A percentile compares a stretch with the other conserved stretches of the same genome.
Conservation (phyloP, 2,329 filamentous ascomycete genomes). For the Aspergillus calidoustus region DNA sequence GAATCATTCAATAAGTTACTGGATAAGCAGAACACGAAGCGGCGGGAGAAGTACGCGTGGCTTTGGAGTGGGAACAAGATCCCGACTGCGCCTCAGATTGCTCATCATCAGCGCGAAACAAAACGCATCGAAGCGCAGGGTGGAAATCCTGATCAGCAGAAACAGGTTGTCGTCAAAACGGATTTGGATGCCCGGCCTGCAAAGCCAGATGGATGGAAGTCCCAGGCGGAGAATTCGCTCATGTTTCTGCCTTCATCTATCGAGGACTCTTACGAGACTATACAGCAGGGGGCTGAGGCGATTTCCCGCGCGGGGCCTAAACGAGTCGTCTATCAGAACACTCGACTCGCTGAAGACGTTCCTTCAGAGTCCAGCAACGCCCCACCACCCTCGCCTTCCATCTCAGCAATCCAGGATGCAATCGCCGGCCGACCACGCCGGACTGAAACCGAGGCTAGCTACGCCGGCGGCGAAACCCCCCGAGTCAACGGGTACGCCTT, state of each 20-base stretch:
- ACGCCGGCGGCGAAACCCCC: constrained; percentile 76
- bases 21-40: constrained; percentile 86
- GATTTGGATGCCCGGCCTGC: constrained; percentile 73
- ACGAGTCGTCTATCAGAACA: constrained; percentile 80
- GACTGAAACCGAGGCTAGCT: constrained; percentile 61
- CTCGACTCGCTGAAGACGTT: constrained; percentile 66
- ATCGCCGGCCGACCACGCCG: constrained; percentile 73
- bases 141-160: constrained; percentile 60
- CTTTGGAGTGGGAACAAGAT: constrained; percentile 88
- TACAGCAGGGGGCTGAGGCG: constrained; percentile 70
- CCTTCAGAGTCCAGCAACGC: constrained; percentile 38
- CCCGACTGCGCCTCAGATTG: constrained; percentile 64
- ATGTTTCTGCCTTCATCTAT: constrained; percentile 72
- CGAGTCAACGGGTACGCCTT: constrained; percentile 93
- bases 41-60: constrained; percentile 84
- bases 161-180: constrained; percentile 65
- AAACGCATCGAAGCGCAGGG: constrained; percentile 72
- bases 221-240: constrained; percentile 75
- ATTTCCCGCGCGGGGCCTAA: constrained; percentile 76
- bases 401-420: constrained; percentile 82
- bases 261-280: constrained; percentile 61
- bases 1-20: constrained; percentile 93
- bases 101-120: constrained; percentile 59
- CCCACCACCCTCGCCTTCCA: constrained; percentile 75
- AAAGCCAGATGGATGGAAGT: constrained; percentile 75